These are phyloP conservation scores for Symbiodinium natans DNA, from an alignment of 73 alveolate genomes.

Conservation along the genomic window DNA sequence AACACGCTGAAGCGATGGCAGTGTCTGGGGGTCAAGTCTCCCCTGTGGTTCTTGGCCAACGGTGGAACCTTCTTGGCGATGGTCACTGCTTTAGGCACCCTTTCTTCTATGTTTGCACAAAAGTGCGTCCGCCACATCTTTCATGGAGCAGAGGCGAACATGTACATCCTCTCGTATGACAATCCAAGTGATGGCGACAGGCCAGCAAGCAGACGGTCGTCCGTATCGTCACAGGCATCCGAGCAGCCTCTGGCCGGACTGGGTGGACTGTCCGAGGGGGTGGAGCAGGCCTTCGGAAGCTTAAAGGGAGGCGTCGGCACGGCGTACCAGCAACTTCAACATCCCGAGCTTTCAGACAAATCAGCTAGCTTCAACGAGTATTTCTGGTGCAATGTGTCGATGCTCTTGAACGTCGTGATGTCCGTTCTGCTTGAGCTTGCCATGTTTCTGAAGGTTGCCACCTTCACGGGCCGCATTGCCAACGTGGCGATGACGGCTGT, in stretches of 20 bases:
- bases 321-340: background rate
- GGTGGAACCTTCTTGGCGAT: background rate
- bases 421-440: background rate
- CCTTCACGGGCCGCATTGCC: background rate
- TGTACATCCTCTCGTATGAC: background rate
- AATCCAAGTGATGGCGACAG: background rate
- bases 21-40: background rate
- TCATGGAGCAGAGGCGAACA: background rate
- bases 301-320: background rate
- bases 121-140: background rate
- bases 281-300: background rate
- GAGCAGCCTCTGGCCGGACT: background rate
- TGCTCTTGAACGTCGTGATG: background rate
- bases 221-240: background rate
- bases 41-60: background rate
- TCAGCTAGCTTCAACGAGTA: background rate
- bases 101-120: background rate
- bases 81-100: constrained; percentile 4
- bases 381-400: background rate
- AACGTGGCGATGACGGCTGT: background rate
- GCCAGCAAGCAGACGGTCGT: background rate
- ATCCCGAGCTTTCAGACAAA: background rate
- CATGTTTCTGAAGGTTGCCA: constrained; percentile 1
- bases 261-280: background rate
- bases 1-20: background rate